phyloP scores from a whole-genome alignment of 164 flowering plant species.

The Sextonia rubra region DNA sequence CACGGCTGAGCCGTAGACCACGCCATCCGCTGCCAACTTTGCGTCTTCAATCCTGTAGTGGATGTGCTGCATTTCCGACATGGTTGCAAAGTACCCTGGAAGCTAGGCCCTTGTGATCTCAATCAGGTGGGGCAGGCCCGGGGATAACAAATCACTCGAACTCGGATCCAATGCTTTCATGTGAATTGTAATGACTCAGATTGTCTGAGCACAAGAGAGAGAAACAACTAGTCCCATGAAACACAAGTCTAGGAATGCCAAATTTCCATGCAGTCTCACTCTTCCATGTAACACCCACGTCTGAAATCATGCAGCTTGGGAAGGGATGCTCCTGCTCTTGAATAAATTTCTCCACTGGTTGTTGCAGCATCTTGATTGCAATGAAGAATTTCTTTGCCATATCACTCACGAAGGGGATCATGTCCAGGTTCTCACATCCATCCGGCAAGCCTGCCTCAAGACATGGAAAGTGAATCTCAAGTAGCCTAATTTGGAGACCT shows the following conservation, averaged over 20 bases:
- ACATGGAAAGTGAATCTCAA: constrained; percentile 25
- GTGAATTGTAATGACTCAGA: constrained; percentile 9
- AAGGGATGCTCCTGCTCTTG: constrained; percentile 18
- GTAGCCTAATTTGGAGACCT: constrained; percentile 24
- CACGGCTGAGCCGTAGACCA: too few relatives aligned
- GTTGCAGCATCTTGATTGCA: constrained; percentile 27
- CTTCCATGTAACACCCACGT: constrained; percentile 34
- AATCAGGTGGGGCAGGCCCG: constrained; percentile 29
- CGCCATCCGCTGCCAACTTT: constrained; percentile 30
- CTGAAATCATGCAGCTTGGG: constrained; percentile 49
- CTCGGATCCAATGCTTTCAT: constrained; percentile 18
- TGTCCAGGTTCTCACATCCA: constrained; percentile 51
- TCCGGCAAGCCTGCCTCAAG: constrained; percentile 41
- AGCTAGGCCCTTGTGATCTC: constrained; percentile 29
- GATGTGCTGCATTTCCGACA: constrained; percentile 1
- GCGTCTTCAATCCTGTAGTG: constrained; percentile 15
- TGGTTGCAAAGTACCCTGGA: constrained; percentile 8
- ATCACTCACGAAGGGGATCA: constrained; percentile 23
- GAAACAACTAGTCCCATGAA: constrained; percentile 35
- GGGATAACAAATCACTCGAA: constrained; percentile 33
- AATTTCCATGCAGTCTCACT: constrained; percentile 23
- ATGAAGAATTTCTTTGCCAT: constrained; percentile 21
- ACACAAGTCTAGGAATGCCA: constrained; percentile 40
- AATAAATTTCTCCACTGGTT: constrained; percentile 30
- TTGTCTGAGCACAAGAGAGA: constrained; percentile 14